Evolutionary conservation across 2,329 filamentous ascomycete species (phyloP).

Genomic region (Talaromyces sp.): DNA sequence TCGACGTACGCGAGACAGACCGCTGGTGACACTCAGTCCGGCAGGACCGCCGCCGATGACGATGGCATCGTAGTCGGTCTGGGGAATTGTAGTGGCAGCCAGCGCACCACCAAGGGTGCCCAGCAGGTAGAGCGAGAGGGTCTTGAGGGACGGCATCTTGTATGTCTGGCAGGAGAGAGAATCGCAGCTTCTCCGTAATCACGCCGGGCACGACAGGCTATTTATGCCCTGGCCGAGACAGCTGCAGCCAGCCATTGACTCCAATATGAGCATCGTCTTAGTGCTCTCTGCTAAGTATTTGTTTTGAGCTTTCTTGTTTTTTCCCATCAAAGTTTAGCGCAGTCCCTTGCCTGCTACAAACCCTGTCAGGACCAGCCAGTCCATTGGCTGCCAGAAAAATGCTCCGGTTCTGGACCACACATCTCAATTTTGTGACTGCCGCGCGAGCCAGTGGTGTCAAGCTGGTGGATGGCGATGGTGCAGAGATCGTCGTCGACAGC

Average conservation of each 20-base stretch:
- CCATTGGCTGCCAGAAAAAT: neutral
- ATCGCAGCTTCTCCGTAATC: neutral
- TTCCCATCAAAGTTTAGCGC: neutral
- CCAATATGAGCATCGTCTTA: neutral
- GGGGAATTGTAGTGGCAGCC: constrained; percentile 1
- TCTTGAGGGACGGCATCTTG: constrained; percentile 1
- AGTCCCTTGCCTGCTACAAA: neutral
- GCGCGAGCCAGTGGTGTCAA: neutral
- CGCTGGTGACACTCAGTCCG: constrained; percentile 51
- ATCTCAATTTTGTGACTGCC: neutral
- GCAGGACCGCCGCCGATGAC: constrained; percentile 56
- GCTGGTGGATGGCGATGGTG: neutral
- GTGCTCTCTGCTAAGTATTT: too few species aligned
- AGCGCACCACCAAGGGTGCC: neutral
- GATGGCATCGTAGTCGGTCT: constrained; percentile 49
- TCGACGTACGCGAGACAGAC: constrained; percentile 54
- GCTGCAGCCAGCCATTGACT: neutral
- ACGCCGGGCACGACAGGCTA: neutral
- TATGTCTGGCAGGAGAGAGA: neutral
- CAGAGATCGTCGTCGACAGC: neutral
- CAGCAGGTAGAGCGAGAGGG: neutral
- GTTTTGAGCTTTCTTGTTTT: neutral
- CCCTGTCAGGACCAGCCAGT: neutral
- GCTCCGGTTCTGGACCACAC: neutral
- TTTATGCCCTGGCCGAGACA: neutral